A percentile compares a stretch with the other conserved stretches of the same genome.
phyloP scores from a whole-genome alignment of 305 asterid species.

The Striga hermonthica region DNA sequence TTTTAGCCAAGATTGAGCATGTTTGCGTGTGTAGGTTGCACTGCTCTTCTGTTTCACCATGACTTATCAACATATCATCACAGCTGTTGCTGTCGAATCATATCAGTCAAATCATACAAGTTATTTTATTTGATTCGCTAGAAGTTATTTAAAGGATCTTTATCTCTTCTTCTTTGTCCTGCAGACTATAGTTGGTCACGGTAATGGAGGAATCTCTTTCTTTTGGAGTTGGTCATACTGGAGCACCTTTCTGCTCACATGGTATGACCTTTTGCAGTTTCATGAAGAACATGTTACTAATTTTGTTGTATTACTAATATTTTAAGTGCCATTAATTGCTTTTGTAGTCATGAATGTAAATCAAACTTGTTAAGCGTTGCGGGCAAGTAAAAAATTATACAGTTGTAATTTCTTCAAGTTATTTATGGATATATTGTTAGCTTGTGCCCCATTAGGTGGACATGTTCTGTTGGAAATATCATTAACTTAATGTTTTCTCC shows the following conservation, averaged over 20 bases:
- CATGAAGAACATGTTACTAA: slow-evolving; percentile 4
- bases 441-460: not conserved
- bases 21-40: slow-evolving; percentile 1
- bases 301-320: too few relatives aligned
- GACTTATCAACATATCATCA: slow-evolving; percentile 9
- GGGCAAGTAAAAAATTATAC: slow-evolving; percentile 1
- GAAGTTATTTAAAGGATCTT: slow-evolving; percentile 15
- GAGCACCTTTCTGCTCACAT: slow-evolving; percentile 97
- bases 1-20: slow-evolving; percentile 4
- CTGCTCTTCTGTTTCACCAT: slow-evolving; percentile 1
- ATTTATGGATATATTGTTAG: slow-evolving; percentile 15
- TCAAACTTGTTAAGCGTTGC: slow-evolving; percentile 7
- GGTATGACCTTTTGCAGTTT: slow-evolving; percentile 48
- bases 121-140: slow-evolving; percentile 18
- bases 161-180: slow-evolving; percentile 30
- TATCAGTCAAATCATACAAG: not conserved
- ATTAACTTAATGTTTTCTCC: slow-evolving; percentile 33
- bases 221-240: slow-evolving; percentile 99
- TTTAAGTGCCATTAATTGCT: slow-evolving; percentile 3
- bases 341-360: slow-evolving; percentile 15
- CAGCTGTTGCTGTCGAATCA: slow-evolving; percentile 1
- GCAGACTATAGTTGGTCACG: slow-evolving; percentile 77
- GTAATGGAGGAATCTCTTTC: slow-evolving; percentile 89
- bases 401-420: slow-evolving; percentile 13
- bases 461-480: slow-evolving; percentile 25